Base-by-base conservation (phyloP, 2,329 filamentous ascomycete genomes). In the Apiospora aurea region DNA sequence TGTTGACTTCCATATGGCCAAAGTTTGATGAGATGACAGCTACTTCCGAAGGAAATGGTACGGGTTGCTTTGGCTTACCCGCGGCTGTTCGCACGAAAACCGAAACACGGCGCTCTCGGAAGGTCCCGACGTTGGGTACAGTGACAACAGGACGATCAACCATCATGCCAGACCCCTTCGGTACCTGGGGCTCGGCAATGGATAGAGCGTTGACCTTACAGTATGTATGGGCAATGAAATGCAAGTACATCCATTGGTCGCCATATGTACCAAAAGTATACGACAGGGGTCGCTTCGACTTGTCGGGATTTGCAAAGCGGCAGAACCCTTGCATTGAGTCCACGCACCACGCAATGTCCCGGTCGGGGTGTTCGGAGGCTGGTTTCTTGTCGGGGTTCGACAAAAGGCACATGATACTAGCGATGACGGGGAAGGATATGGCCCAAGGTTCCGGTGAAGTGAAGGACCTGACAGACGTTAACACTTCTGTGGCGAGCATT, bases 181-280 rank as follows among this genome's bases (percentile, higher is more conserved):
- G 6, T 6, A 1, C 0, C 21, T 49, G 21, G 0, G 18, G 21
- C 7, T 49, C 10, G 10, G 21, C 8, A 7, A 4, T 8, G 0
- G 11, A 1, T 1, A 7, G 4, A 18, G 29, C 51, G 4, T 5
- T 5, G 11, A 34, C 1, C 51, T 29, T 57, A 13, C 8, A 14
- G 14, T 29, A 57, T 29, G 13, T 34, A 29, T 57, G 51, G 2
- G 26, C 51, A 29, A 57, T 16, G 26, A 57, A 57, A 34, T 57
- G 14, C 24, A 57, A 4, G 4, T 34, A 34, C 24, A 34, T 57
- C 51, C 51, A 57, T 26, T 2, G 13, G 24, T 18, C 51, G 7
- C 1, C 51, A 26, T 57, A 57, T 14, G 51, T 57, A 13, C 51
- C 51, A 18, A 57, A 14, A 4, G 51, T 34, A 18, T 57, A 34